phyloP scores from a whole-genome alignment of 2,329 filamentous ascomycete genomes.

The Trichoderma gracile region DNA sequence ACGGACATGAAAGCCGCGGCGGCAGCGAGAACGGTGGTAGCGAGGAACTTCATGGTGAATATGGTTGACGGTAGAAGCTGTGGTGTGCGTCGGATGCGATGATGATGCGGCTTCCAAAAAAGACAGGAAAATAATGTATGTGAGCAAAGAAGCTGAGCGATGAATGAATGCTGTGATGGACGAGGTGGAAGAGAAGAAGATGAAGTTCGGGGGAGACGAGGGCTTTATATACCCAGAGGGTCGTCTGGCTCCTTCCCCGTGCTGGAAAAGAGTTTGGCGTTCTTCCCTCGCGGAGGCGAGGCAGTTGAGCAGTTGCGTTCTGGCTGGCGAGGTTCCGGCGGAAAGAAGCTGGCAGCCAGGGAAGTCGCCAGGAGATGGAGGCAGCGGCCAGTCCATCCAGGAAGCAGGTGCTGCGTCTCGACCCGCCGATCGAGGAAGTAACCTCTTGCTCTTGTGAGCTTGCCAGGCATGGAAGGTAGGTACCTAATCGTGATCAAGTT shows the following conservation, averaged over 20 bases:
- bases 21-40: constrained; percentile 17
- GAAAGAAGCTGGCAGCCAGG: background rate
- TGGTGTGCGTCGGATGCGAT: constrained; percentile 14
- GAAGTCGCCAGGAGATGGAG: background rate
- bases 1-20: constrained; percentile 26
- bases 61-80: constrained; percentile 4
- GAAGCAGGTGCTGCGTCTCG: no score
- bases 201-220: background rate
- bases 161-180: constrained; percentile 20
- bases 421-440: background rate
- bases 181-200: background rate
- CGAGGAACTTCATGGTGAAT: constrained; percentile 28
- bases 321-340: background rate
- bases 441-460: background rate
- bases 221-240: background rate
- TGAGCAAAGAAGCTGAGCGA: constrained; percentile 20
- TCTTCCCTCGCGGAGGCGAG: background rate
- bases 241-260: background rate
- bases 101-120: constrained; percentile 9
- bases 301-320: no score
- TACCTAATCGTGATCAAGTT: background rate
- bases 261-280: background rate
- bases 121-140: constrained; percentile 7
- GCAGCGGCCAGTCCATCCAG: background rate
- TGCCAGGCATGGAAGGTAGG: background rate